Base-by-base conservation (phyloP, 2,329 filamentous ascomycete species). In the Aspergillus ochraceus region DNA sequence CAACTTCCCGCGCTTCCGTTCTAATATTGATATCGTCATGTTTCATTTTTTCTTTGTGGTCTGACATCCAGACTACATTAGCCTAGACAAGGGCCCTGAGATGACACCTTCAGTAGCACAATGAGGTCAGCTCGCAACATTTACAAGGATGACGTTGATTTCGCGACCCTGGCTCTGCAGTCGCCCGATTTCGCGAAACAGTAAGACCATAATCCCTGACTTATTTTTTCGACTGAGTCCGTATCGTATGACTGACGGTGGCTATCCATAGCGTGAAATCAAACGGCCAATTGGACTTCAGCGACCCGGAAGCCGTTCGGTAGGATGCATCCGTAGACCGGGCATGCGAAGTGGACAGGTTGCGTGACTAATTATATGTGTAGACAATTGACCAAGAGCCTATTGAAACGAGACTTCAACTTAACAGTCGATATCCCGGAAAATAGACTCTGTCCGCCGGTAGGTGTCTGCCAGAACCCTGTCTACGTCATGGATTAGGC, bases 381-480 rank as follows among this genome's bases (percentile, higher is more conserved):
- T 61, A 86, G 84, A 67, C 79, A 84, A 67, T 81, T 98, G 52
- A 96, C 93, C 11, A 92, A 90, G 70, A 88, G 88, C 19, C 81
- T 97, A 1, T 81, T 98, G 19, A 86, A 85, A 60, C 77, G 84
- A 14, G 89, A 97, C 74, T 98, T 97, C 74, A 83, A 81, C 12
- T 76, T 98, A 9, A 70, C 80, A 0, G 78, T 97, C 14, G 81
- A 88, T 6, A 80, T 98, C 1, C 92, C 92, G 0, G 77, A 84
- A 26, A 88, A 97, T 73, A 83, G 94, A 22, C 81, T 99, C 0
- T 98, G 94, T 71, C 95, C 94, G 12, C 91, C 93, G 1, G 90
- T 96, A 72, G 68, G 80, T 54, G 26, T 32, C 29, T 60, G 20
- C 6, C 14, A 8, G 36, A 8, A n/a, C 17, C 36, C 36, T 45